These are phyloP conservation scores for Mollisiaceae sp. DNA, from an alignment of 2,329 filamentous ascomycete genomes.

Conservation along the genomic window DNA sequence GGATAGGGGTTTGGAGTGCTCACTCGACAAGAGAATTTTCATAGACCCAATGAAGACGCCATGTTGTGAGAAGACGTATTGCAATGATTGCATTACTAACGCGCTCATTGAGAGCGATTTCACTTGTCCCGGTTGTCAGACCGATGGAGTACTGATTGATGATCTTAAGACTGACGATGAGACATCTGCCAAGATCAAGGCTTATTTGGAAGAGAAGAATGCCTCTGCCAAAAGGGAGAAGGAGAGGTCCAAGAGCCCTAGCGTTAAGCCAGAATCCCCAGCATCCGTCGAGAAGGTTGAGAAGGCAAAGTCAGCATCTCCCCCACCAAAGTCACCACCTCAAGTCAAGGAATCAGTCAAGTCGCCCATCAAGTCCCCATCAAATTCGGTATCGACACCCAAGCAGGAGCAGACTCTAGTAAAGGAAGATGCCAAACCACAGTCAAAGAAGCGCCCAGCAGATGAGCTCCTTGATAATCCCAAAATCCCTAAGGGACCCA, in stretches of 20 bases:
- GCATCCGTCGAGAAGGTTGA: slow-evolving; percentile 38
- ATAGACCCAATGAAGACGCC: slow-evolving; percentile 99
- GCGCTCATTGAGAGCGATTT: slow-evolving; percentile 98
- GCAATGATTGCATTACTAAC: slow-evolving; percentile 99
- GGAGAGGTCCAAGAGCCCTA: slow-evolving; percentile 55
- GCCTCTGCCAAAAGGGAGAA: slow-evolving; percentile 46
- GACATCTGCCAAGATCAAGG: slow-evolving; percentile 76
- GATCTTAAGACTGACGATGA: slow-evolving; percentile 85
- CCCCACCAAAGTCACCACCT: slow-evolving; percentile 42
- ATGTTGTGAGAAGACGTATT: slow-evolving; percentile 98
- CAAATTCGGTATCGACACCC: slow-evolving; percentile 37
- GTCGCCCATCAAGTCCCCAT: slow-evolving; percentile 38
- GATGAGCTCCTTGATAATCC: slow-evolving; percentile 72
- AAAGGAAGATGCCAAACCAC: slow-evolving; percentile 19
- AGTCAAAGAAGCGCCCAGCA: slow-evolving; percentile 80
- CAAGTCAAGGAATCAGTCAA: slow-evolving; percentile 39
- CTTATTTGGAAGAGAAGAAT: slow-evolving; percentile 67
- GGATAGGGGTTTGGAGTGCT: slow-evolving; percentile 87
- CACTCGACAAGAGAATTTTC: slow-evolving; percentile 97
- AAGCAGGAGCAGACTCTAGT: slow-evolving; percentile 45
- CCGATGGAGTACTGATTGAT: slow-evolving; percentile 91
- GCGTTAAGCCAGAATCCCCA: slow-evolving; percentile 41
- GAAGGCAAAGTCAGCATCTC: slow-evolving; percentile 42
- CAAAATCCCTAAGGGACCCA: slow-evolving; percentile 68
- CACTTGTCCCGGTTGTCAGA: slow-evolving; percentile 89